Base-by-base conservation (phyloP, 139 green algal species). In the Chlorella sp. region DNA sequence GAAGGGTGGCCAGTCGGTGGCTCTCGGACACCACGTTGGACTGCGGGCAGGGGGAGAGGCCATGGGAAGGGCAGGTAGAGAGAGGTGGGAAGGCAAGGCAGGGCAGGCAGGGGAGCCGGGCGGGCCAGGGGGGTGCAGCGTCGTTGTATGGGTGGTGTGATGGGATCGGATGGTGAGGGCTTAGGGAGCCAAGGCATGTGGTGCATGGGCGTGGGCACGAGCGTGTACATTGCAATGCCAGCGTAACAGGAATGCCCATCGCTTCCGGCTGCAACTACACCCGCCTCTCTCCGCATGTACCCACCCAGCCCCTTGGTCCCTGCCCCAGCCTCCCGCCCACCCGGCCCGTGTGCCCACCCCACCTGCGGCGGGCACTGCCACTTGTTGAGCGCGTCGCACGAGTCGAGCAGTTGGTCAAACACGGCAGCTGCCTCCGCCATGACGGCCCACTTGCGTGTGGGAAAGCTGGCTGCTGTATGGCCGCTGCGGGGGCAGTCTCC, bases 1-100 rank as follows among this genome's bases (percentile, higher is more conserved):
- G 37, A 22, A 76, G 88, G 68, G n/a, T 48, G 37, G 78, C 76
- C 68, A 93, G 81, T 36, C 87, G 80, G 81, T 91, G 83, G 57
- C 64, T 42, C 87, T 93, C 91, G 30, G 73, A 37, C 5, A 91
- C 75, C 34, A 76, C 69, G 57, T 30, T 48, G 3, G 53, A 53
- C 78, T 87, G 86, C 36, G 32, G 14, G 28, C 48, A 24, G 69
- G 42, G n/a, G 15, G 73, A 0, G 48, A 0, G 40, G 12, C 22
- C 76, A 32, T 36, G 22, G 3, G 66, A 68, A 18, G 18, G 60
- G 18, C 60, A 68, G 60, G 60, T 18, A 24, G 60, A 36, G 26
- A 36, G 26, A 28, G 1, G 69, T 77, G 69, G 26, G 69, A 28
- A 28, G 26, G 26, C 11, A 28, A 77, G 69, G 26, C 26, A 22